Evolutionary conservation across 2,329 filamentous ascomycete genomes (phyloP).

Genomic region (Didymella arachidicola): DNA sequence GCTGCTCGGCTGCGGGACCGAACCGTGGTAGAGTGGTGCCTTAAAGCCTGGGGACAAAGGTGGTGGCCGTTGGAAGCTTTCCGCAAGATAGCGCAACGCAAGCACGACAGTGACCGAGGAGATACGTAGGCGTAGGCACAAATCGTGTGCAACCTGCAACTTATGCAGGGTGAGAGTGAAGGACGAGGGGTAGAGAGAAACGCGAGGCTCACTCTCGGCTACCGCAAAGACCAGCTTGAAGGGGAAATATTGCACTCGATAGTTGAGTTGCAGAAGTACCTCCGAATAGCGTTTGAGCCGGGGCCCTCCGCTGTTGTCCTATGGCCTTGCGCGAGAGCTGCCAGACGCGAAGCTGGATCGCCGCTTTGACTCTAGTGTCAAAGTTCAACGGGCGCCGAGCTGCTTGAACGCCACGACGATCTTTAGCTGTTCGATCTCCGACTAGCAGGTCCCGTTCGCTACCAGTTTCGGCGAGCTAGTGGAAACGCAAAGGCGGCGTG

Average conservation of each 20-base stretch:
- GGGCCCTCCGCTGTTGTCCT: constrained; percentile 41
- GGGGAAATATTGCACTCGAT: constrained; percentile 26
- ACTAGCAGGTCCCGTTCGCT: constrained; percentile 35
- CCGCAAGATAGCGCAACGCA: constrained; percentile 25
- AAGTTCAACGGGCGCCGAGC: constrained; percentile 42
- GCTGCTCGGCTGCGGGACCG: constrained; percentile 23
- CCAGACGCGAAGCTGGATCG: constrained; percentile 29
- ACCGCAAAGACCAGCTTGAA: constrained; percentile 24
- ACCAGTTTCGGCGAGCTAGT: constrained; percentile 37
- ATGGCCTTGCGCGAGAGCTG: constrained; percentile 32
- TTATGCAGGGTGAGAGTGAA: constrained; percentile 23
- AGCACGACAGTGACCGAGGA: constrained; percentile 23
- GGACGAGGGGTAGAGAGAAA: constrained; percentile 19
- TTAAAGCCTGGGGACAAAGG: constrained; percentile 26
- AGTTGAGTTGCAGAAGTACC: constrained; percentile 29
- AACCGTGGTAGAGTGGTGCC: constrained; percentile 30
- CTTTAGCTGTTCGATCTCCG: constrained; percentile 34
- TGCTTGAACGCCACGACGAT: constrained; percentile 37
- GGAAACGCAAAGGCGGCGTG: constrained; percentile 36
- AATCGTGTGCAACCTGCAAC: constrained; percentile 18
- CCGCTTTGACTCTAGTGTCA: constrained; percentile 33
- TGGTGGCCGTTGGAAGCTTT: constrained; percentile 24
- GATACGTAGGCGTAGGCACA: constrained; percentile 15
- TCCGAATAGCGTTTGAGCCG: constrained; percentile 25
- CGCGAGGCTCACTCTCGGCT: constrained; percentile 23